Conservation (phyloP, 257 asterid species). For the Linderniella brevidens region DNA sequence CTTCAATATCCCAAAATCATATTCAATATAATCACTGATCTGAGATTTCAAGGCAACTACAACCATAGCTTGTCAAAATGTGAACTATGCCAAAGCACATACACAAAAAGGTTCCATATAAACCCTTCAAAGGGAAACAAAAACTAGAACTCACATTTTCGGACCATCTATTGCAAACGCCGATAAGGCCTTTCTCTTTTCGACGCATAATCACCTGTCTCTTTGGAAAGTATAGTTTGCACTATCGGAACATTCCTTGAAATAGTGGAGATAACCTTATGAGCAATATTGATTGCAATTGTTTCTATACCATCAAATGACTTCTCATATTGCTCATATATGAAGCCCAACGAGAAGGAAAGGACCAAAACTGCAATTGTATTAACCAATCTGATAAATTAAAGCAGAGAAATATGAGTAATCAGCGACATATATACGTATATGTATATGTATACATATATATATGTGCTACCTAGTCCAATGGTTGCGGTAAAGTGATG, state of each 20-base stretch:
- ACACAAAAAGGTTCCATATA: no score
- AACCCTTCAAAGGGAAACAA: no score
- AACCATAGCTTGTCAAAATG: no score
- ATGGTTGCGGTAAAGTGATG: conserved; percentile 28
- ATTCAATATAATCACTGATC: no score
- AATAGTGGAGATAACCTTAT: conserved; percentile 8
- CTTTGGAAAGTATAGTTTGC: no score
- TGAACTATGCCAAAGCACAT: no score
- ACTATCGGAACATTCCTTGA: conserved; percentile 13
- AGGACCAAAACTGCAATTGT: conserved; percentile 46
- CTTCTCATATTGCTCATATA: conserved; percentile 80
- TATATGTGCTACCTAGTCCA: conserved; percentile 47
- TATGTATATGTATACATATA: background rate
- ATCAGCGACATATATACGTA: background rate
- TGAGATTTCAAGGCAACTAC: no score
- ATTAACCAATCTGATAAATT: conserved; percentile 8
- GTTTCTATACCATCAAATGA: conserved; percentile 36
- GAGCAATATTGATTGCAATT: conserved; percentile 10
- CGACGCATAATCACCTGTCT: no score
- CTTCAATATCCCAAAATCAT: no score
- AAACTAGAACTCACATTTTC: no score
- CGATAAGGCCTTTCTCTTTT: no score
- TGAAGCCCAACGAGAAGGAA: conserved; percentile 48
- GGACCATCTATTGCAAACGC: no score
- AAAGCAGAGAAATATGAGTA: conserved; percentile 2